These are phyloP conservation scores for Moringa oleifera DNA, from an alignment of 345 rosid genomes.

Conservation along the genomic window DNA sequence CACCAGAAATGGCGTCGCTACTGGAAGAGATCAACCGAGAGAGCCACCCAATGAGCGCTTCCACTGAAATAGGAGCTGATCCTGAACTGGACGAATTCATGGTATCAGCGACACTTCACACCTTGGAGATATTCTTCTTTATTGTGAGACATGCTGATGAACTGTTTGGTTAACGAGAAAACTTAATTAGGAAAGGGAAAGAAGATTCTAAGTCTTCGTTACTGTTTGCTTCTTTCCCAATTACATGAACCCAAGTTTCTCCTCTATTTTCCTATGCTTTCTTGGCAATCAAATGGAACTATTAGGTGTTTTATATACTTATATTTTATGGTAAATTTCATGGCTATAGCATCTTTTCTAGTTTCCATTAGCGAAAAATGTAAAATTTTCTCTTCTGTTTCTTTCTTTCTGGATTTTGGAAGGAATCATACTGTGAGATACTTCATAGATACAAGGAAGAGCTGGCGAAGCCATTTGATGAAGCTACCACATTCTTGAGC, in stretches of 20 bases:
- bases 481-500: conserved; percentile 50
- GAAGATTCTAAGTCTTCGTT: too few relatives aligned
- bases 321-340: too few relatives aligned
- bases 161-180: conserved; percentile 8
- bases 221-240: too few relatives aligned
- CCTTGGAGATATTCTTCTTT: background rate
- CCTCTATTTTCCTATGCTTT: too few relatives aligned
- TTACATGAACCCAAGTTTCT: too few relatives aligned
- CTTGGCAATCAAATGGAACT: too few relatives aligned
- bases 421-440: conserved; percentile 60
- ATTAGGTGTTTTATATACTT: too few relatives aligned
- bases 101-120: conserved; percentile 24
- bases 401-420: background rate
- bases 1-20: conserved; percentile 41
- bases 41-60: conserved; percentile 17
- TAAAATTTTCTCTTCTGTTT: background rate
- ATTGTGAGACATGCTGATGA: background rate
- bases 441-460: conserved; percentile 58
- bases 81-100: conserved; percentile 71
- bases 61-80: conserved; percentile 43
- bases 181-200: too few relatives aligned
- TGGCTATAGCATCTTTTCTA: too few relatives aligned
- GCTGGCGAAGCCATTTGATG: conserved; percentile 53
- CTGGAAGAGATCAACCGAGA: conserved; percentile 44
- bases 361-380: too few relatives aligned